Evolutionary conservation across 345 rosid species (phyloP), one percentile per base, ranked within the genome.

Genomic region (Hypericum androsaemum): DNA sequence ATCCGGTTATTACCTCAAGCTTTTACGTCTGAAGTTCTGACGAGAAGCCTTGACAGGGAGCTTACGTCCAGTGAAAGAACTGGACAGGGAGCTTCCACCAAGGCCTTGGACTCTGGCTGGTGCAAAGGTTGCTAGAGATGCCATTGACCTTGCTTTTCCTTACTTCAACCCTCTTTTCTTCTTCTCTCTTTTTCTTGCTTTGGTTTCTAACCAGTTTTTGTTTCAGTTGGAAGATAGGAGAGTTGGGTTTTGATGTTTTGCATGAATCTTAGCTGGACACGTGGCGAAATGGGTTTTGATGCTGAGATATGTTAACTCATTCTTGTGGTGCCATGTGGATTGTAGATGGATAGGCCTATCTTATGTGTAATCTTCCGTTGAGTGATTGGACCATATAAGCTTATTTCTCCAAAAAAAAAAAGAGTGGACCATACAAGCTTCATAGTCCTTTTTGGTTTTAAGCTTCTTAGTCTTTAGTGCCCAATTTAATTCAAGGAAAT

Each of bases 61-160:
- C 79, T 75, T 90, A 46, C 83, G 64, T 66, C 98, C 96, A 7
- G 64, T 7, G 13, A 86, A 22, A 22, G 32, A 22, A 22, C 32
- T 22, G 32, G 32, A 22, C 32, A 22, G 72, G 43, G 92, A 86
- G 72, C 85, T 80, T 2, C 89, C 80, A 11, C 74, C 75, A 1
- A 84, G 87, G 71, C 86, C 96, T 68, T 82, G 80, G 48, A 90
- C 62, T 66, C 82, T 28, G 8, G 72, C 68, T 5, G 94, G 86
- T 46, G 82, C 76, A 36, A 84, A 54, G 52, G 85, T 79, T 60
- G 89, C 77, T 37, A 87, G 71, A 52, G 96, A 86, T 60, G 96
- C 92, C 98, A 90, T 82, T 60, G 69, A 64, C 69, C 68, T 65
- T 37, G 64, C 41, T 43, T 15, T 39, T 53, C 39, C 12, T 28